A percentile compares a stretch with the other conserved stretches of the same genome.
Conservation (phyloP, 176 grass and related monocot species). For the Oryza longistaminata region DNA sequence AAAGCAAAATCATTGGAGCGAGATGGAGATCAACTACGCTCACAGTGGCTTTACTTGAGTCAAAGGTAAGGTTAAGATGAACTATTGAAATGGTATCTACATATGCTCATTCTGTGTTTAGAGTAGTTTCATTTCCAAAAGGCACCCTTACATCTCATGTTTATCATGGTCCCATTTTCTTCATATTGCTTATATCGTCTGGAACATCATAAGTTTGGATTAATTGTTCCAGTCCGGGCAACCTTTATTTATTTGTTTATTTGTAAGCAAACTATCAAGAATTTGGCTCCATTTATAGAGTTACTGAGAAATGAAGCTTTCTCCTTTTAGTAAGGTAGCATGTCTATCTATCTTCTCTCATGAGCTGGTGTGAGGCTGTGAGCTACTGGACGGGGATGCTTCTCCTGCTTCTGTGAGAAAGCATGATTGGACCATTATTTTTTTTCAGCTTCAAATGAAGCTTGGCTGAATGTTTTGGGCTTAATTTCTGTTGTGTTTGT, state of each 20-base stretch:
- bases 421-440: background rate
- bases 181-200: background rate
- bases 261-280: background rate
- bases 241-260: too few relatives aligned
- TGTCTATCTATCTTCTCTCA: slow-evolving; percentile 21
- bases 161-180: background rate
- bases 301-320: background rate
- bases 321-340: background rate
- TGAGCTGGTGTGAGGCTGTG: background rate
- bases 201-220: background rate
- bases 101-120: background rate
- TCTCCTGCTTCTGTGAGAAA: slow-evolving; percentile 16
- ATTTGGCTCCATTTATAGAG: background rate
- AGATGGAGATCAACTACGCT: slow-evolving; percentile 82
- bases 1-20: slow-evolving; percentile 89
- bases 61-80: slow-evolving; percentile 68
- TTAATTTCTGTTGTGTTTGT: background rate
- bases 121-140: background rate
- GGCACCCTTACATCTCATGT: background rate
- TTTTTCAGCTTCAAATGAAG: slow-evolving; percentile 25
- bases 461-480: background rate
- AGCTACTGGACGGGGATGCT: background rate
- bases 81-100: slow-evolving; percentile 33
- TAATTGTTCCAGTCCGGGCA: background rate
- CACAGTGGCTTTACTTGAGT: slow-evolving; percentile 88